Evolutionary conservation across 208 protist species (phyloP), one percentile per base, ranked within the genome.

Genomic region (Zelonia costaricensis): DNA sequence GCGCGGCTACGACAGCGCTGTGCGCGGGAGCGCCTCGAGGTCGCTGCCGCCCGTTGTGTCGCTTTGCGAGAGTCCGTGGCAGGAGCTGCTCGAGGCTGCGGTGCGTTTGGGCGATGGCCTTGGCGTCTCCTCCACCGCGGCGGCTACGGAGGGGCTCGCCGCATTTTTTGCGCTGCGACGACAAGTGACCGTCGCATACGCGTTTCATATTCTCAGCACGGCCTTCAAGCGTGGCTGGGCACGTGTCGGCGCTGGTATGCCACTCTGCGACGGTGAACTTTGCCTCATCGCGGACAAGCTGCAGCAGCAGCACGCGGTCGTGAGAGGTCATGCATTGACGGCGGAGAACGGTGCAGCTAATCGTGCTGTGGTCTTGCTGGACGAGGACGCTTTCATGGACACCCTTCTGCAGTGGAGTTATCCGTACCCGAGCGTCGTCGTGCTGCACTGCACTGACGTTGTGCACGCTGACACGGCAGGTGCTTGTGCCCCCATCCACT

Each of bases 331-430:
- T n/a, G n/a, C n/a, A n/a, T n/a, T n/a, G n/a, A n/a, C n/a, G n/a
- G n/a, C n/a, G n/a, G n/a, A n/a, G n/a, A n/a, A n/a, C n/a, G n/a
- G n/a, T n/a, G n/a, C n/a, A n/a, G n/a, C n/a, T n/a, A n/a, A n/a
- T n/a, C n/a, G n/a, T n/a, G 27, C 40, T 39, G n/a, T 65, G 35
- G 27, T 15, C 1, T 20, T 65, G 12, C 35, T 83, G 18, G 66
- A 84, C 30, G 69, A 87, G 45, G 80, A 82, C 45, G 69, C 63
- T 25, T 78, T 86, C 35, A 83, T 80, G 61, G 69, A 80, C 46
- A 87, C 74, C 3, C 31, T 83, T 31, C 15, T 68, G 39, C 69
- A 71, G 23, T 83, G 81, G 76, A 53, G 44, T 18, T 87, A 81
- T 33, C 48, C 61, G 30, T 46, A 62, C 25, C 78, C 78, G 10